A percentile compares a stretch with the other conserved stretches of the same genome.
Evolutionary conservation across 345 rosid species (phyloP).

Genomic region (Trapa incisa): DNA sequence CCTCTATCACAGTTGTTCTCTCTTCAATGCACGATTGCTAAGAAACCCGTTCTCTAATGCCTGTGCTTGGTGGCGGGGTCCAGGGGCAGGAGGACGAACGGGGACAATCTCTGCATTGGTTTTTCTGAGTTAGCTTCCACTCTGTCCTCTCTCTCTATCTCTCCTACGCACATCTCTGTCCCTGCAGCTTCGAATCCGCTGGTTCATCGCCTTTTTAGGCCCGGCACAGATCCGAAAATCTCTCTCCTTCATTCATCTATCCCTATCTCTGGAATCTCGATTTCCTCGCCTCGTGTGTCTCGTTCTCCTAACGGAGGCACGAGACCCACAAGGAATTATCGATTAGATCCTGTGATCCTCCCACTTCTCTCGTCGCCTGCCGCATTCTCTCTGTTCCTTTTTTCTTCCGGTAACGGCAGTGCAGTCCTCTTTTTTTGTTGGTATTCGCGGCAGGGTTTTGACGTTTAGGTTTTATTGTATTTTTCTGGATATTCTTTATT

Average conservation of each 20-base stretch:
- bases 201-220: constrained; percentile 12
- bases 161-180: not conserved
- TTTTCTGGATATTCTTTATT: not conserved
- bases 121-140: not conserved
- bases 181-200: constrained; percentile 2
- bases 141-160: not conserved
- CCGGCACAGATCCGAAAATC: constrained; percentile 10
- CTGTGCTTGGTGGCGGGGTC: no score
- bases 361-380: not conserved
- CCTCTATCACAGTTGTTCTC: no score
- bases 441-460: not conserved
- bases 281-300: not conserved
- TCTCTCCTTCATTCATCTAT: constrained; percentile 2
- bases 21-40: no score
- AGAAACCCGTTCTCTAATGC: no score
- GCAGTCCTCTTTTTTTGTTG: not conserved
- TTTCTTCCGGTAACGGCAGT: no score
- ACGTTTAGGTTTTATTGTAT: not conserved
- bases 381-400: no score
- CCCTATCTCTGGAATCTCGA: not conserved
- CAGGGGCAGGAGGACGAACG: no score
- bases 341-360: not conserved
- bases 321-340: not conserved
- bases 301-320: not conserved
- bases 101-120: not conserved